These are phyloP conservation scores for Trapa bicornis DNA, from an alignment of 345 rosid genomes.

Conservation along the genomic window DNA sequence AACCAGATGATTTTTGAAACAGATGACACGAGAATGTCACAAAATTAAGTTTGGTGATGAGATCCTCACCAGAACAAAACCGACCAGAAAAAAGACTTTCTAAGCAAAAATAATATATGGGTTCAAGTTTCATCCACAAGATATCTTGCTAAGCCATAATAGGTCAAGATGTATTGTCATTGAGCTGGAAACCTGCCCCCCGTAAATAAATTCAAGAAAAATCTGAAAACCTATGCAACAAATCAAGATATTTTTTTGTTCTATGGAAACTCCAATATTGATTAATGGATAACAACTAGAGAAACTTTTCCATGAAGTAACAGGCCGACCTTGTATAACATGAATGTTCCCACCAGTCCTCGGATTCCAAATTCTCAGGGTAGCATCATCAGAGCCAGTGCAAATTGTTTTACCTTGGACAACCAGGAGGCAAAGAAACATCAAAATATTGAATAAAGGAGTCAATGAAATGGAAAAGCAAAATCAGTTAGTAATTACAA, in stretches of 20 bases:
- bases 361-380: constrained; percentile 82
- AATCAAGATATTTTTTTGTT: not conserved
- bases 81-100: no score
- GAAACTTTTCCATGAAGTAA: not conserved
- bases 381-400: constrained; percentile 87
- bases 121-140: no score
- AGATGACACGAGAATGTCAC: no score
- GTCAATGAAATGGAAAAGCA: not conserved
- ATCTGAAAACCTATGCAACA: not conserved
- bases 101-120: no score
- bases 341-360: constrained; percentile 61
- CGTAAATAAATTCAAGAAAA: no score
- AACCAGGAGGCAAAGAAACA: not conserved
- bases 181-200: no score
- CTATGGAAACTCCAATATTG: not conserved
- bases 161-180: no score
- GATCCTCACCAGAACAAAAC: no score
- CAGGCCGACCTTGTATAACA: constrained; percentile 46
- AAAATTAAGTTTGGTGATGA: no score
- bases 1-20: no score
- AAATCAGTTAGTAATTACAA: constrained; percentile 1
- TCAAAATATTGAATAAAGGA: not conserved
- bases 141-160: no score
- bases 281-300: not conserved
- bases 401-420: constrained; percentile 70